Evolutionary conservation across 1,284 basidiomycete genomes (phyloP).

Genomic region (Ceratobasidium sp.): DNA sequence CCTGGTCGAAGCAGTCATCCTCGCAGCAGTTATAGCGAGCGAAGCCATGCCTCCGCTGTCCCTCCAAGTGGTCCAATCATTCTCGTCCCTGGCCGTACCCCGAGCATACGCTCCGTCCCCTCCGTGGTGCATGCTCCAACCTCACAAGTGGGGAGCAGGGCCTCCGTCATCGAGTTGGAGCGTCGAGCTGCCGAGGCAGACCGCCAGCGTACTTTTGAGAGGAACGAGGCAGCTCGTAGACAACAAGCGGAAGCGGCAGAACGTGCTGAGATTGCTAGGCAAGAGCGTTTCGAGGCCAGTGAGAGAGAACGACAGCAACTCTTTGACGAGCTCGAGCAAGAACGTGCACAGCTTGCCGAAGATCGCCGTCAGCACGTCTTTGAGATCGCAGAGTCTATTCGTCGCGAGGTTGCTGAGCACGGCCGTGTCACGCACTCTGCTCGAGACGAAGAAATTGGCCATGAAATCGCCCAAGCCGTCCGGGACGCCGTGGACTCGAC

Average conservation of each 20-base stretch:
- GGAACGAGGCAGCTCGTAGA: conserved; percentile 26
- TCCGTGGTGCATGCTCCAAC: conserved; percentile 10
- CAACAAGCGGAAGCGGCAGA: conserved; percentile 18
- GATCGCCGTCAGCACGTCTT: conserved; percentile 44
- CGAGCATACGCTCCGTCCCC: conserved; percentile 6
- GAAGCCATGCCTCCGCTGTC: not conserved
- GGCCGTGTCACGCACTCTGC: conserved; percentile 11
- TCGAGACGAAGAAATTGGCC: conserved; percentile 33
- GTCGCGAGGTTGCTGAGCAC: conserved; percentile 39
- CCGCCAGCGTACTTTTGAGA: conserved; percentile 21
- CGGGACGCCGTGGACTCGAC: conserved; percentile 41
- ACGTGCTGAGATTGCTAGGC: conserved; percentile 26
- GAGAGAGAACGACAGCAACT: conserved; percentile 45
- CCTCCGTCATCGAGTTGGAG: conserved; percentile 36
- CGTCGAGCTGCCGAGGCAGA: conserved; percentile 31
- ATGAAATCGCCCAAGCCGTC: conserved; percentile 41
- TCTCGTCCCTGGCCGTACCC: not conserved
- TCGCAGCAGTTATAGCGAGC: conserved; percentile 3
- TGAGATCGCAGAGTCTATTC: conserved; percentile 41
- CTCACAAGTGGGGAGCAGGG: conserved; percentile 4
- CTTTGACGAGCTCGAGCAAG: conserved; percentile 44
- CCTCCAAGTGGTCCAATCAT: conserved; percentile 16
- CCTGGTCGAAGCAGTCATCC: not conserved
- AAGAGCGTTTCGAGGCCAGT: conserved; percentile 43
- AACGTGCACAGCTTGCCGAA: conserved; percentile 44